Conservation (phyloP, 2,329 filamentous ascomycete species). For the Cryphonectria radicalis region DNA sequence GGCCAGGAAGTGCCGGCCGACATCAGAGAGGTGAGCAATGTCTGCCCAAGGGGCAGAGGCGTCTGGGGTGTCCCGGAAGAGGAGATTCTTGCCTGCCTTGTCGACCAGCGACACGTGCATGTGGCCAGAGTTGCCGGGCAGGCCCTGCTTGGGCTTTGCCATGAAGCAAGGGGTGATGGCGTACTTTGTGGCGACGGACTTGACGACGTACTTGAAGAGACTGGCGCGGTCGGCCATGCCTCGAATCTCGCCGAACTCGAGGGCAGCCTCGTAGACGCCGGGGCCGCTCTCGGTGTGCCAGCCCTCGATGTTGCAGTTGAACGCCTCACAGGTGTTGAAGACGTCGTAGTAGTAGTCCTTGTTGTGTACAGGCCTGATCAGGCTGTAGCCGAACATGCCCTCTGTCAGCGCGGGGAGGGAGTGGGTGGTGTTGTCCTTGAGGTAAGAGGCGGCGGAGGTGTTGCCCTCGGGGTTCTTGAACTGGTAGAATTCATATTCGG, state of each 20-base stretch:
- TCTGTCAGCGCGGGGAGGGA: slow-evolving; percentile 81
- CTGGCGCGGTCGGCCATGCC: slow-evolving; percentile 91
- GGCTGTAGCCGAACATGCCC: slow-evolving; percentile 94
- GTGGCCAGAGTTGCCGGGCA: slow-evolving; percentile 94
- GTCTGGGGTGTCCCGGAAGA: slow-evolving; percentile 75
- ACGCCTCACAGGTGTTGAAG: slow-evolving; percentile 77
- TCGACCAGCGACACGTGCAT: slow-evolving; percentile 92
- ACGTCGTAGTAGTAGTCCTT: slow-evolving; percentile 91
- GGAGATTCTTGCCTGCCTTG: slow-evolving; percentile 79
- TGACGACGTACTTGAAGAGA: slow-evolving; percentile 93
- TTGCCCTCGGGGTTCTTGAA: slow-evolving; percentile 73
- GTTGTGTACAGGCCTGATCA: slow-evolving; percentile 86
- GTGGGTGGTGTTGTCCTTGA: slow-evolving; percentile 72
- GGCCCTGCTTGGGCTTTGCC: slow-evolving; percentile 90
- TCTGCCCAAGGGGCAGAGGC: slow-evolving; percentile 74
- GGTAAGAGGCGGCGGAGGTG: slow-evolving; percentile 73
- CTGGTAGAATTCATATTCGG: slow-evolving; percentile 95
- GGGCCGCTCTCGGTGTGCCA: slow-evolving; percentile 97
- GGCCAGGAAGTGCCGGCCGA: slow-evolving; percentile 91
- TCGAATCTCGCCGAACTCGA: slow-evolving; percentile 86
- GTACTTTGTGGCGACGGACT: slow-evolving; percentile 82
- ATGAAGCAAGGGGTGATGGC: slow-evolving; percentile 98
- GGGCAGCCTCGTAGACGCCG: slow-evolving; percentile 91
- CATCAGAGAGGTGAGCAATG: slow-evolving; percentile 78
- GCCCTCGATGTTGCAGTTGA: slow-evolving; percentile 83